A percentile compares a stretch with the other conserved stretches of the same genome.
These are phyloP conservation scores for Orbilia brochopaga DNA, from an alignment of 2,329 filamentous ascomycete genomes.

Conservation along the genomic window DNA sequence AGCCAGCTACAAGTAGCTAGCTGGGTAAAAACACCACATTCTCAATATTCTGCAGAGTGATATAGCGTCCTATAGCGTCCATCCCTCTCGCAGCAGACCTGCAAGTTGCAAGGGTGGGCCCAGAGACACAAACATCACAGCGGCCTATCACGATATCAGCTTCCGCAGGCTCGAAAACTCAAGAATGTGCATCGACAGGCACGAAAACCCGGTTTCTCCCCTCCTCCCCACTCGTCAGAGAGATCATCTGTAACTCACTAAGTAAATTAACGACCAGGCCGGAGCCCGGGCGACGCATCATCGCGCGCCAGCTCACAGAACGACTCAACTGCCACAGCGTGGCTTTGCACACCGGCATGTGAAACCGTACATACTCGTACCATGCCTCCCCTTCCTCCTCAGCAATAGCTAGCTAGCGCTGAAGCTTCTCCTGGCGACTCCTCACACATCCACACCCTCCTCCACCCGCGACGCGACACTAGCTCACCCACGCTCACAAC, in stretches of 20 bases:
- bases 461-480: background rate
- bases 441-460: no score
- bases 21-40: background rate
- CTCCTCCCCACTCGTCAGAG: background rate
- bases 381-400: no score
- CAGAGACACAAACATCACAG: conserved; percentile 19
- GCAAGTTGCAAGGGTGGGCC: background rate
- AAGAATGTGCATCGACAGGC: conserved; percentile 30
- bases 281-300: conserved; percentile 2
- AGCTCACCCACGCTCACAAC: background rate
- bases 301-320: conserved; percentile 24
- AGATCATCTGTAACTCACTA: conserved; percentile 1
- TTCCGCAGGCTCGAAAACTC: conserved; percentile 13
- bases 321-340: conserved; percentile 46
- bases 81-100: background rate
- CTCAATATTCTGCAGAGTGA: background rate
- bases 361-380: conserved; percentile 13
- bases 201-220: background rate
- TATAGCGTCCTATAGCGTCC: conserved; percentile 1
- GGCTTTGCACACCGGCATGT: conserved; percentile 34
- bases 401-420: no score
- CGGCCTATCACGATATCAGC: conserved; percentile 40
- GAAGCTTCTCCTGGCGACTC: no score
- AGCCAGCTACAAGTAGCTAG: no score
- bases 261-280: background rate